Base-by-base conservation (phyloP, 2,329 filamentous ascomycete genomes). In the Cordyceps cicadae region DNA sequence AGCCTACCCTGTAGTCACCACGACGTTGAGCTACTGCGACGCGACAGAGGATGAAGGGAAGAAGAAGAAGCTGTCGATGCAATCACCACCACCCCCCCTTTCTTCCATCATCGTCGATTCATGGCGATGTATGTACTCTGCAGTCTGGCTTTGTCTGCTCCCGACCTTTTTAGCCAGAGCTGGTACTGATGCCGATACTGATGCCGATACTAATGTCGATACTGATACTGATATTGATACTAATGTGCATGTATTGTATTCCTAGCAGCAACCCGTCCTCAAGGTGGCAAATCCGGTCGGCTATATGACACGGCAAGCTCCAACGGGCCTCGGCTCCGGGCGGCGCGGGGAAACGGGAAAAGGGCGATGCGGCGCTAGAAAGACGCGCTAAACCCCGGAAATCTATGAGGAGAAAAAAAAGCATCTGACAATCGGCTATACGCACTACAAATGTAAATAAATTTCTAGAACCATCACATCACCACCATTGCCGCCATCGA, bases 391-490 rank as follows among this genome's bases (percentile, higher is more conserved):
- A 57, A 5, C 54, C 54, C 54, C 29, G 21, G 45, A 45, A 54
- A 32, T 24, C 39, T 7, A 37, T 14, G n/a, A n/a, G 4, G 12
- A 43, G n/a, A 17, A 49, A 37, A 43, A 26, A 21, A 49, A 43
- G 34, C 56, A 59, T 59, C 48, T 48, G 57, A 59, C 57, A 54
- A 9, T 19, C 57, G 57, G 57, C 39, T 59, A 59, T 53, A 59
- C 37, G 41, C 46, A 19, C 14, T 34, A 9, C 19, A 8, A 45
- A 45, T 24, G 24, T 4, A 24, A 24, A 24, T 24, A 24, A 24
- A 24, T 3, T 6, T 34, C 6, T 48, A 7, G 32, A 19, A 21
- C n/a, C 7, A 9, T 11, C 34, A 24, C 7, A 9, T 11, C 34
- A 4, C 21, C 19, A 8, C 3, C 2, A 12, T 37, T 24, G 15